A percentile compares a stretch with the other conserved stretches of the same genome.
Conservation (phyloP, 1,139 yeast species). For the Blastobotrys arbuscula region DNA sequence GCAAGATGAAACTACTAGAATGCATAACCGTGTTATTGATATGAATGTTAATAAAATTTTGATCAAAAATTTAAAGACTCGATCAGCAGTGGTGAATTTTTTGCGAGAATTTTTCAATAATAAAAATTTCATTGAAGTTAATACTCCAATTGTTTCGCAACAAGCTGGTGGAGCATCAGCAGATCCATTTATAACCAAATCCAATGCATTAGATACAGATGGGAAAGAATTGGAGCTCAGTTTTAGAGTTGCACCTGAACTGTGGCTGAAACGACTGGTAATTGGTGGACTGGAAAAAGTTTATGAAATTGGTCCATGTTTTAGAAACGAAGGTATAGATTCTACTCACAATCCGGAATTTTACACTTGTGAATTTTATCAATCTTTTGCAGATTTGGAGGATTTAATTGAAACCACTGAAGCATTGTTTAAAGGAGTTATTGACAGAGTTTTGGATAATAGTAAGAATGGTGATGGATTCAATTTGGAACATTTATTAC, state of each 20-base stretch:
- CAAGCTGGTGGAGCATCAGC: conserved; percentile 87
- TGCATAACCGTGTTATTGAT: conserved; percentile 67
- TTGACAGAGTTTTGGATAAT: conserved; percentile 21
- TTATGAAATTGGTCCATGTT: conserved; percentile 79
- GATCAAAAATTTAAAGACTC: conserved; percentile 45
- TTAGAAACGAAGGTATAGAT: conserved; percentile 91
- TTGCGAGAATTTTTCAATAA: conserved; percentile 53
- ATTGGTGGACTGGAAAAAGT: conserved; percentile 81
- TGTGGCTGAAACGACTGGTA: conserved; percentile 81
- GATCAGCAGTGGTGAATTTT: conserved; percentile 48
- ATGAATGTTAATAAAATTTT: conserved; percentile 56
- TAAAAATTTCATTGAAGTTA: conserved; percentile 70
- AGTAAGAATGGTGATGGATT: conserved; percentile 2
- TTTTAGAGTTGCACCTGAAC: conserved; percentile 87
- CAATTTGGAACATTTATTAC: neutral
- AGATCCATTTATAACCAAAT: conserved; percentile 61
- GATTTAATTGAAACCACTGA: conserved; percentile 67
- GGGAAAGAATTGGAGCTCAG: conserved; percentile 38
- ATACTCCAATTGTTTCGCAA: conserved; percentile 73
- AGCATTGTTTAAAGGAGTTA: conserved; percentile 43
- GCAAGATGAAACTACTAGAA: conserved; percentile 50
- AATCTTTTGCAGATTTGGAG: conserved; percentile 59
- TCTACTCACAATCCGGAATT: conserved; percentile 94
- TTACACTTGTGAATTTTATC: conserved; percentile 89
- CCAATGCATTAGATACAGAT: conserved; percentile 42